Base-by-base conservation (phyloP, 352 stramenopile species). In the Phytopythium litorale region DNA sequence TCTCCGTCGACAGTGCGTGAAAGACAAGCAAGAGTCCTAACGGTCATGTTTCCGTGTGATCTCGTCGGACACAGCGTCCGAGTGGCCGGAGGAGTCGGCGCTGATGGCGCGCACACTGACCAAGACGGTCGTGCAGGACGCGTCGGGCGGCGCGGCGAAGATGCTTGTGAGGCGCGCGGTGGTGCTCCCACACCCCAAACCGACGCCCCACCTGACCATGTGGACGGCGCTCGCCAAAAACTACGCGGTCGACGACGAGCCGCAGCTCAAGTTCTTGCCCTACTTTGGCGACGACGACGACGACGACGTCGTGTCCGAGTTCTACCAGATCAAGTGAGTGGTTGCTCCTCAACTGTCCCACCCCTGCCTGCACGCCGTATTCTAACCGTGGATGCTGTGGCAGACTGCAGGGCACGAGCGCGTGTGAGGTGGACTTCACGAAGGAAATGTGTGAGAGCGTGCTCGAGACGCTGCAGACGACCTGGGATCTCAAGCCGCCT, bases 161-260 rank as follows among this genome's bases (percentile, higher is more conserved):
- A 70, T 55, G n/a, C 30, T 81, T 21, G 50, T 57, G 53, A 76
- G 78, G 43, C 62, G 65, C 5, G 53, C 60, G 1, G 75, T 90
- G 30, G 60, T 88, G 56, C 67, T 93, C 46, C 81, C 81, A 18
- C 68, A 70, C 38, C 63, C 91, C 4, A 77, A 73, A 8, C 62
- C 70, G 4, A 76, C 73, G 42, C 81, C 81, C n/a, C 79, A 66
- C 23, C 68, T 74, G 12, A 90, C 76, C 30, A 91, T 90, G 84
- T 93, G 84, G 84, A 93, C 84, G 37, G 79, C 78, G 11, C 64
- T 97, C 32, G 81, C 77, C 23, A 93, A 88, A 45, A 94, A 94
- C 57, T 94, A 89, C 65, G 70, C 84, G 32, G 82, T 91, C 18
- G 87, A 96, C 43, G 92, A 98, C 68, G 81, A 98, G 65, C 81